Conservation (phyloP, 345 rosid genomes). For the Raphanus sativus region DNA sequence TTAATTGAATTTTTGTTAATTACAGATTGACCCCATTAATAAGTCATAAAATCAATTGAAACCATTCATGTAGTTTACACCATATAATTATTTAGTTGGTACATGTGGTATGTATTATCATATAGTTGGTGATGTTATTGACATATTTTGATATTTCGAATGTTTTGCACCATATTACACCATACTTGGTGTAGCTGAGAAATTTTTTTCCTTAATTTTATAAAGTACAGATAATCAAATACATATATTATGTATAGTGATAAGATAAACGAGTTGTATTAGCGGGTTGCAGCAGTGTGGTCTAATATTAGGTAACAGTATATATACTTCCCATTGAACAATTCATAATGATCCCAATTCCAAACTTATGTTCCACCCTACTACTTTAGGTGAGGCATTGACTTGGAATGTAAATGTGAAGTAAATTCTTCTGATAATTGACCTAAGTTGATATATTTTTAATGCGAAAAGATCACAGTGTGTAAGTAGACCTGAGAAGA, state of each 20-base stretch:
- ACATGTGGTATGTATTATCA: neutral
- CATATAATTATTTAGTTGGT: neutral
- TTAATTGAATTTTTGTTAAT: neutral
- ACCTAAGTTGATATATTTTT: neutral
- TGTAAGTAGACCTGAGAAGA: slow-evolving; percentile 6
- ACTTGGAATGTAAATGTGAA: neutral
- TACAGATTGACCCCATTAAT: neutral
- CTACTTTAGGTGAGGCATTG: neutral
- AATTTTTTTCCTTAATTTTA: too few species aligned
- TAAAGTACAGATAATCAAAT: neutral
- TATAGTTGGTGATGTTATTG: neutral
- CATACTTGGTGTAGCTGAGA: too few species aligned
- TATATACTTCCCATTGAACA: neutral
- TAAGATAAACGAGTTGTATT: neutral
- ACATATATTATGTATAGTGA: neutral
- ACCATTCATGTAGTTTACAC: neutral
- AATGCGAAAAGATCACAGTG: neutral
- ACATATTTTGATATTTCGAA: neutral
- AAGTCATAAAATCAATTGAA: neutral
- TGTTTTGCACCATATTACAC: neutral
- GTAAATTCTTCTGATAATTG: neutral
- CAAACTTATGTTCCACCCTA: neutral
- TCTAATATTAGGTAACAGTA: neutral
- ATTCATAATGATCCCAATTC: neutral
- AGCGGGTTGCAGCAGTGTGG: neutral